Evolutionary conservation across 805 yeast genomes (phyloP).

Genomic region (Saturnispora sanitii): DNA sequence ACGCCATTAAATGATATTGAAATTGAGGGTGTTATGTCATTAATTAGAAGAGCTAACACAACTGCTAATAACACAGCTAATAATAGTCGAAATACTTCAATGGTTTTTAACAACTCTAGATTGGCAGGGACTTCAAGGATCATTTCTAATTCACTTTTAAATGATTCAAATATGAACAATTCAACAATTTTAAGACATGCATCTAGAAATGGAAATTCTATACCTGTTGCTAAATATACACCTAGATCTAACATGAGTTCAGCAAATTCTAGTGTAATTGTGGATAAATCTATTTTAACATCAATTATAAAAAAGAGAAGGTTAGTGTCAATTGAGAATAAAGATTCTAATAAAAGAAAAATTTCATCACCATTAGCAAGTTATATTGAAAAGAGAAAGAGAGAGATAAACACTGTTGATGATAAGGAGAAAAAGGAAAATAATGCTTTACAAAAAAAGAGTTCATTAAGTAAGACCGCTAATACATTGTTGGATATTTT

Average conservation of each 20-base stretch:
- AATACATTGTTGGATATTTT: slow-evolving; percentile 12
- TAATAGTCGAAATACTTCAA: slow-evolving; percentile 9
- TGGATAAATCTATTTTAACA: slow-evolving; percentile 5
- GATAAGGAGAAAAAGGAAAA: neutral
- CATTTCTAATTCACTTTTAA: slow-evolving; percentile 8
- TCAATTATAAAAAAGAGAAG: slow-evolving; percentile 17
- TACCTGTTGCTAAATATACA: slow-evolving; percentile 17
- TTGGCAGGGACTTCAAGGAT: slow-evolving; percentile 4
- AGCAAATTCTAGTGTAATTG: neutral
- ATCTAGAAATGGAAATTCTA: slow-evolving; percentile 16
- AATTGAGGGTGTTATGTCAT: slow-evolving; percentile 68
- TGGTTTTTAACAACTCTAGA: slow-evolving; percentile 5
- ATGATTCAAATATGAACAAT: slow-evolving; percentile 10
- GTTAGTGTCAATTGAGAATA: slow-evolving; percentile 22
- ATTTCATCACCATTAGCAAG: slow-evolving; percentile 23
- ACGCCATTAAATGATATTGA: slow-evolving; percentile 65
- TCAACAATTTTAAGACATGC: slow-evolving; percentile 20
- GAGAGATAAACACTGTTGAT: slow-evolving; percentile 5
- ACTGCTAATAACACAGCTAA: slow-evolving; percentile 10
- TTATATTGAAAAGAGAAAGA: slow-evolving; percentile 15
- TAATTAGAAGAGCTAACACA: slow-evolving; percentile 36
- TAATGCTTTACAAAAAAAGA: slow-evolving; percentile 8
- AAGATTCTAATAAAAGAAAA: slow-evolving; percentile 18
- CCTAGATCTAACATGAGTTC: slow-evolving; percentile 13
- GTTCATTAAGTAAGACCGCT: slow-evolving; percentile 15